A percentile compares a stretch with the other conserved stretches of the same genome.
Conservation (phyloP, 805 yeast species). For the Candida golubevii region DNA sequence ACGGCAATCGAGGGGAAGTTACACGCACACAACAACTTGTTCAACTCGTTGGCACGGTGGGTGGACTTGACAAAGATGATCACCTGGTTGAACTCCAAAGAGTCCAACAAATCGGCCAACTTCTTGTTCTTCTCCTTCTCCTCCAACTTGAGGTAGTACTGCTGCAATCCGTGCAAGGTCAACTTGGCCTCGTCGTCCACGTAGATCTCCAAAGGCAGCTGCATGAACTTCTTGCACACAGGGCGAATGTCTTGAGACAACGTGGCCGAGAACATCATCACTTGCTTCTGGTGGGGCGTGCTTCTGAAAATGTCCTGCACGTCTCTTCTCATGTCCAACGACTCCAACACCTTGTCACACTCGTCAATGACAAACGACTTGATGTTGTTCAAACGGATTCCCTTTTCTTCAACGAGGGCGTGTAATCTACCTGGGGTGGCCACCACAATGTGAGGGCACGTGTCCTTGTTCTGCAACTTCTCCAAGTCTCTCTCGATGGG, state of each 20-base stretch:
- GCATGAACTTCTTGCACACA: conserved; percentile 96
- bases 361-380: conserved; percentile 96
- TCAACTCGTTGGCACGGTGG: conserved; percentile 86
- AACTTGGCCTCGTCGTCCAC: conserved; percentile 97
- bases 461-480: conserved; percentile 83
- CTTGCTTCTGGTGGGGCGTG: conserved; percentile 98
- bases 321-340: conserved; percentile 92
- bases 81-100: conserved; percentile 95
- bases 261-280: conserved; percentile 99
- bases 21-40: conserved; percentile 82
- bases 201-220: conserved; percentile 93
- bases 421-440: conserved; percentile 98
- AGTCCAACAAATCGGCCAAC: conserved; percentile 87
- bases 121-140: conserved; percentile 93
- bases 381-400: conserved; percentile 78
- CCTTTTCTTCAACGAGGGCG: conserved; percentile 89
- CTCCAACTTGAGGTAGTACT: conserved; percentile 82
- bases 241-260: conserved; percentile 92
- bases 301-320: conserved; percentile 97
- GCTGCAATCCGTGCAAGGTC: conserved; percentile 97
- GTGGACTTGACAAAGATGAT: conserved; percentile 93
- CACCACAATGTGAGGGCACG: conserved; percentile 93
- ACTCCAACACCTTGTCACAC: conserved; percentile 96
- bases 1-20: conserved; percentile 97
- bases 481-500: conserved; percentile 82